Base-by-base conservation (phyloP, 257 asterid species). In the Nemophila menziesii region DNA sequence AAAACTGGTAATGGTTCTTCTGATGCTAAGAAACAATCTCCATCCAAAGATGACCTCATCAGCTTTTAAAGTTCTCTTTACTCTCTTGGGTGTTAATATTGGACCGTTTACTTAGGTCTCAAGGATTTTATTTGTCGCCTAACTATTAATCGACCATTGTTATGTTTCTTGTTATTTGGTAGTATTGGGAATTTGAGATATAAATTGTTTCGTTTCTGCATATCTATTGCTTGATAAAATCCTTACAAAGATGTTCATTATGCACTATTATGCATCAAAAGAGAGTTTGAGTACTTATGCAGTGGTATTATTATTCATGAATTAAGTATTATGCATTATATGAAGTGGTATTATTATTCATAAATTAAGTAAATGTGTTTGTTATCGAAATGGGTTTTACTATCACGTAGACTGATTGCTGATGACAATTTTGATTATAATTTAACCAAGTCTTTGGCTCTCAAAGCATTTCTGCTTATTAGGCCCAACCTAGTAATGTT, bases 31-130 rank as follows among this genome's bases (percentile, higher is more conserved):
- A 81, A 79, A 58, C 67, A 66, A 68, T 78, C 65, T 57, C 39
- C 92, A 29, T 26, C 79, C 4, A 80, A 84, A 64, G 94, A 85
- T 52, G 99, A 90, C 65, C 80, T 90, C 48, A 90, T 90, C 64
- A 57, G 69, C 51, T 75, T 87, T 41, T 87, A 57, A 75, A 14
- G 44, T 44, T 20, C 20, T 38, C 8, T 29, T 11, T 15, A n/a
- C 15, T 21, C 22, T 59, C 45, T 57, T 43, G 37, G 52, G 47
- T 57, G 48, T 58, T 61, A 26, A 33, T 49, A 61, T 38, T 39
- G 23, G 17, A 29, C 34, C 18, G 37, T 11, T 40, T 49, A 29
- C 13, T 23, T 20, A 22, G 52, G 47, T 18, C 39, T 51, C 46
- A 33, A 15, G 21, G n/a, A 11, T 45, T 46, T 16, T 15, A 47